Evolutionary conservation across 805 yeast genomes (phyloP).

Genomic region (Saccharomycopsis guyanensis): DNA sequence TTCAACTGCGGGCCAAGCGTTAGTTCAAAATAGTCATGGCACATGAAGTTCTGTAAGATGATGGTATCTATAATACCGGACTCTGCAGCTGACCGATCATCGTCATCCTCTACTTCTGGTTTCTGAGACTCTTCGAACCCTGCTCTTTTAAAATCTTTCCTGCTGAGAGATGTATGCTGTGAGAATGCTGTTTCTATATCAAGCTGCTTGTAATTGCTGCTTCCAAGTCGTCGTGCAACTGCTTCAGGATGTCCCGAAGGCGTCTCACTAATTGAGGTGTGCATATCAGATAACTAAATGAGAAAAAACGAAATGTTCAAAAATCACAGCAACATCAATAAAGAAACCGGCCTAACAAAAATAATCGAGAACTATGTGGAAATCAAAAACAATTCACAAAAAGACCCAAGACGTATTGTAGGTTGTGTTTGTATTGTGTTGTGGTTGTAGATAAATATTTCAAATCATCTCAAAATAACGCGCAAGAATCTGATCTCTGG

Average conservation of each 20-base stretch:
- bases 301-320: too few species aligned
- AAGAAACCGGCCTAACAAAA: too few species aligned
- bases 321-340: too few species aligned
- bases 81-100: slow-evolving; percentile 27
- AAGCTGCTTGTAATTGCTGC: background rate
- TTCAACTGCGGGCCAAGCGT: slow-evolving; percentile 73
- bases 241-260: background rate
- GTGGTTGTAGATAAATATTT: too few species aligned
- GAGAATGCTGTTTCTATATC: slow-evolving; percentile 10
- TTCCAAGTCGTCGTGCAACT: slow-evolving; percentile 8
- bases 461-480: too few species aligned
- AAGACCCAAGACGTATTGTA: too few species aligned
- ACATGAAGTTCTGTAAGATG: slow-evolving; percentile 73
- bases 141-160: background rate
- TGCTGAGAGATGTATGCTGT: slow-evolving; percentile 6
- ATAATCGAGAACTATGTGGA: too few species aligned
- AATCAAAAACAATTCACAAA: too few species aligned
- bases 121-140: background rate
- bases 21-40: slow-evolving; percentile 74
- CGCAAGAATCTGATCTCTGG: too few species aligned
- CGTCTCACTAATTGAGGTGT: background rate
- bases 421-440: too few species aligned
- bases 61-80: slow-evolving; percentile 68
- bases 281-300: background rate
- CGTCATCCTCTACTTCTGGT: background rate